These are phyloP conservation scores for Rhinocladiella mackenziei DNA, from an alignment of 2,329 filamentous ascomycete genomes.

Conservation along the genomic window DNA sequence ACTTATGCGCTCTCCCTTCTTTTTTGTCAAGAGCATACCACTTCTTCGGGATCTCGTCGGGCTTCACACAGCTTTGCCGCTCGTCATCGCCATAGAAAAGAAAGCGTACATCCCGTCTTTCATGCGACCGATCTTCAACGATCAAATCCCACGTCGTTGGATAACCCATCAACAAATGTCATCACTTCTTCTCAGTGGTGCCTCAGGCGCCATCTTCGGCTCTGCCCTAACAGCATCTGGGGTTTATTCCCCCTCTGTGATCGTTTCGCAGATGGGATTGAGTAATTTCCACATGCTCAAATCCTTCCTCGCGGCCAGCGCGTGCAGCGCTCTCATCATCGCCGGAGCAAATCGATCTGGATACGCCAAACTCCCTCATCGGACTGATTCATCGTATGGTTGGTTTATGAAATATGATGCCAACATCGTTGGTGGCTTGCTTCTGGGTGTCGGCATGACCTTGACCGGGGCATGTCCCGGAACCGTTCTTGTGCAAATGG, in stretches of 20 bases:
- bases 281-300: slow-evolving; percentile 64
- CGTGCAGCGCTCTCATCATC: slow-evolving; percentile 55
- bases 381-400: slow-evolving; percentile 50
- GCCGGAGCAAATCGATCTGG: slow-evolving; percentile 44
- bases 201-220: slow-evolving; percentile 59
- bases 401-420: slow-evolving; percentile 57
- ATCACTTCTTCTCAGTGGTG: slow-evolving; percentile 29
- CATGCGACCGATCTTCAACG: too few relatives aligned
- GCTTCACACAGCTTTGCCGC: too few relatives aligned
- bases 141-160: background rate
- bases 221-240: slow-evolving; percentile 58
- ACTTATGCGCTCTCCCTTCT: too few relatives aligned
- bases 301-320: slow-evolving; percentile 60
- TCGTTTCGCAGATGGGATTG: slow-evolving; percentile 58
- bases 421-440: slow-evolving; percentile 59
- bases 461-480: slow-evolving; percentile 63
- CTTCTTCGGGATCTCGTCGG: background rate
- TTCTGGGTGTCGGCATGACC: slow-evolving; percentile 64
- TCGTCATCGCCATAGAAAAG: too few relatives aligned
- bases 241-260: slow-evolving; percentile 57
- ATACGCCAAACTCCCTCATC: slow-evolving; percentile 46
- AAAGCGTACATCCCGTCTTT: background rate
- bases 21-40: too few relatives aligned
- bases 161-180: slow-evolving; percentile 12
- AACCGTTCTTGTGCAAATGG: slow-evolving; percentile 60